phyloP scores from a whole-genome alignment of 2,329 filamentous ascomycete genomes.

The Fonsecaea multimorphosa region DNA sequence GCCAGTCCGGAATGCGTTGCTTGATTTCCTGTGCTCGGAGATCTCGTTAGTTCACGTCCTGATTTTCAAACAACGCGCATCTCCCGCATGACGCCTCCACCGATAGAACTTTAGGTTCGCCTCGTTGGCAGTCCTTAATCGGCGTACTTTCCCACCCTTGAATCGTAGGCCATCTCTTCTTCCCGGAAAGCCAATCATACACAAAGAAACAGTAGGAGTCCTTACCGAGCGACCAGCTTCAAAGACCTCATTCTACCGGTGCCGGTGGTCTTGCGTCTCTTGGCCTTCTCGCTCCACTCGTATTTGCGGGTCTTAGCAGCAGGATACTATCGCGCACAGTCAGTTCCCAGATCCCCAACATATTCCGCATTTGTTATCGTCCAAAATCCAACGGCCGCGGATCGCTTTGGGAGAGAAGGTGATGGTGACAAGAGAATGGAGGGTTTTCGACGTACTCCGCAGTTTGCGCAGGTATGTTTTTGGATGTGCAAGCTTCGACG shows the following conservation, averaged over 20 bases:
- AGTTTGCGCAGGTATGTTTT: constrained; percentile 96
- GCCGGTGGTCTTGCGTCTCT: constrained; percentile 99
- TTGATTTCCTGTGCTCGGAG: constrained; percentile 69
- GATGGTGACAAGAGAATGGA: not conserved
- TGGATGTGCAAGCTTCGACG: constrained; percentile 98
- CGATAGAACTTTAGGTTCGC: too few relatives aligned
- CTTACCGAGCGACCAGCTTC: constrained; percentile 78
- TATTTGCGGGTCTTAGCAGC: constrained; percentile 97
- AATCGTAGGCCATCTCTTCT: not conserved
- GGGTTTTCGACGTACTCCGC: constrained; percentile 61
- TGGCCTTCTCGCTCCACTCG: constrained; percentile 99
- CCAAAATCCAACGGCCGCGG: not conserved
- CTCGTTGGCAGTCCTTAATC: not conserved
- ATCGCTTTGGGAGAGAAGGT: not conserved
- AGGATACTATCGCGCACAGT: constrained; percentile 67
- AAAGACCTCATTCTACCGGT: constrained; percentile 95
- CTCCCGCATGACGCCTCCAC: not conserved
- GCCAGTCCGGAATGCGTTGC: constrained; percentile 96
- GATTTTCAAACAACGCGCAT: not conserved
- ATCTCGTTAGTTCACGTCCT: constrained; percentile 1
- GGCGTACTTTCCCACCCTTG: not conserved
- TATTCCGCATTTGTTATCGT: not conserved
- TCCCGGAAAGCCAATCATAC: not conserved
- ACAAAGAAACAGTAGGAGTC: not conserved
- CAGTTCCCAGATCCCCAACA: constrained; percentile 11